phyloP scores from a whole-genome alignment of 75 land plant species.

The Picea sitchensis region DNA sequence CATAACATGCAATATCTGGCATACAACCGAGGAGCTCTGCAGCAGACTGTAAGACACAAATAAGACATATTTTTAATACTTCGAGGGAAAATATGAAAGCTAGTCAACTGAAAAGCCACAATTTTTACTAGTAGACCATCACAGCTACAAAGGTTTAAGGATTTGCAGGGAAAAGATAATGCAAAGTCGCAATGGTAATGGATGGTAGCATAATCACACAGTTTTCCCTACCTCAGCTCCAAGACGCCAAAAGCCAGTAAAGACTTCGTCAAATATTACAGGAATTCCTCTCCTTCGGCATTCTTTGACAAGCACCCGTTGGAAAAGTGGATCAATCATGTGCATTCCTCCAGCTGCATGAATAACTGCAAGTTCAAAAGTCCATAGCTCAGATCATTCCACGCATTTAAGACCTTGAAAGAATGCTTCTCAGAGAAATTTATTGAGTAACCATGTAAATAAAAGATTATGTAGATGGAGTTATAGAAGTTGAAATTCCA shows the following conservation, averaged over 20 bases:
- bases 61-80: background rate
- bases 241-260: constrained; percentile 94
- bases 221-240: constrained; percentile 63
- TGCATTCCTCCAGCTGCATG: constrained; percentile 96
- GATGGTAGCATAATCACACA: background rate
- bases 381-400: background rate
- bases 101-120: background rate
- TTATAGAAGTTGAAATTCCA: background rate
- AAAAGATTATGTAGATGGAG: background rate
- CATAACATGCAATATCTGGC: constrained; percentile 91
- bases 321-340: constrained; percentile 94
- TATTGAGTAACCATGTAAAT: background rate
- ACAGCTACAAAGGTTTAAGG: background rate
- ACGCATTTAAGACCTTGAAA: background rate
- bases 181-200: background rate
- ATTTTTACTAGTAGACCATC: background rate
- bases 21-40: constrained; percentile 68
- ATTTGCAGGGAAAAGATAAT: background rate
- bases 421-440: background rate
- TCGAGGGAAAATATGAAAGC: background rate
- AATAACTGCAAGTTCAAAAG: constrained; percentile 49
- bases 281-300: constrained; percentile 64
- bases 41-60: constrained; percentile 55
- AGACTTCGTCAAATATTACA: constrained; percentile 91
- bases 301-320: constrained; percentile 68